Percentiles rank a stretch among this genome's conserved stretches.
Evolutionary conservation across 768 basidiomycete genomes (phyloP).

Genomic region (Russula foetens): DNA sequence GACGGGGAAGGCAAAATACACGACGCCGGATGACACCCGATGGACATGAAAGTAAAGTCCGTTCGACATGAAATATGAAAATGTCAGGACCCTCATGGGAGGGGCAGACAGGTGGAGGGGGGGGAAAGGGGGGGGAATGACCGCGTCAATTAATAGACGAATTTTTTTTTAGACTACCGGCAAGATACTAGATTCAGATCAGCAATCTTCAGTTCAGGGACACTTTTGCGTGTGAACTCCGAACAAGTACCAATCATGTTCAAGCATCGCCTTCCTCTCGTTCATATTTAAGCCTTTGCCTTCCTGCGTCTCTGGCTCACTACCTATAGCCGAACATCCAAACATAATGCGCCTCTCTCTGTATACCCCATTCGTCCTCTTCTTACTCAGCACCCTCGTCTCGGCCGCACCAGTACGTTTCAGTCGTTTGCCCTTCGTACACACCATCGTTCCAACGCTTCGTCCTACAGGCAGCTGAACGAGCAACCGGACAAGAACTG

Average conservation of each 20-base stretch:
- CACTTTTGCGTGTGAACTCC: not conserved
- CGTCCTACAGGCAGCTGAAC: not conserved
- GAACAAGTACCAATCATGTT: not conserved
- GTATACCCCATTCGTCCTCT: not conserved
- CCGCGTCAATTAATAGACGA: no score
- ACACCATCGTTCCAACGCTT: not conserved
- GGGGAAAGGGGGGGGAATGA: no score
- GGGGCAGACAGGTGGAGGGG: no score
- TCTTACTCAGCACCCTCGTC: not conserved
- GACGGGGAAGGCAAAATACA: no score
- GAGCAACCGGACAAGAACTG: not conserved
- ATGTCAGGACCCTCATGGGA: no score
- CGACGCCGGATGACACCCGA: no score
- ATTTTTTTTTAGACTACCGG: no score
- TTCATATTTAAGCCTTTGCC: not conserved
- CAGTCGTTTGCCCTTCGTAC: not conserved
- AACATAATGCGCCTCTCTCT: not conserved
- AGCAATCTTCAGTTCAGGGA: no score
- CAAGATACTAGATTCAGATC: no score
- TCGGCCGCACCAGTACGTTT: conserved; percentile 1
- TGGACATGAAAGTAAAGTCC: no score
- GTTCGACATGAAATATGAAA: no score
- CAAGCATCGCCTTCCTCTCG: not conserved
- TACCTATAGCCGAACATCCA: not conserved
- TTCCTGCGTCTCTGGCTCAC: not conserved